These are phyloP conservation scores for Aspergillus hiratsukae DNA, from an alignment of 2,329 filamentous ascomycete species.

Conservation along the genomic window DNA sequence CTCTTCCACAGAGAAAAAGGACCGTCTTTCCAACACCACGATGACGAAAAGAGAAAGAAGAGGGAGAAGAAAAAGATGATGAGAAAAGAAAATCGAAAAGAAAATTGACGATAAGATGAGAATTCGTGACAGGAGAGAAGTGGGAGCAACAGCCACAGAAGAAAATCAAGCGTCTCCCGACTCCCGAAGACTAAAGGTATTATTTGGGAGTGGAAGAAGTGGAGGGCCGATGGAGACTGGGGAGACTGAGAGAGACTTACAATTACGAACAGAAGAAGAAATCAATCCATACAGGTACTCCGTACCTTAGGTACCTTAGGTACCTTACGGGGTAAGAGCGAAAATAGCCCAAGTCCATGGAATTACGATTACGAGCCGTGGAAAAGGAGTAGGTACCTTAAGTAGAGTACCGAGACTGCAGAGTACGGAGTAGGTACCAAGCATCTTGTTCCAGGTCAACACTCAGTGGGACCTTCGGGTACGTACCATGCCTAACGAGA, in stretches of 20 bases:
- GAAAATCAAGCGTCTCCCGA: slow-evolving; percentile 1
- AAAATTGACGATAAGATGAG: not conserved
- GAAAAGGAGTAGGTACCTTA: too few relatives aligned
- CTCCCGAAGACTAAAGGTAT: slow-evolving; percentile 11
- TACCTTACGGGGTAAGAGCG: too few relatives aligned
- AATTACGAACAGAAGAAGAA: slow-evolving; percentile 4
- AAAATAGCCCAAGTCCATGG: slow-evolving; percentile 8
- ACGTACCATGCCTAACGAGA: not conserved
- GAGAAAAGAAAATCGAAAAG: not conserved
- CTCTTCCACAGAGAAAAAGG: slow-evolving; percentile 1
- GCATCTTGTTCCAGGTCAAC: not conserved
- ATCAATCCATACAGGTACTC: slow-evolving; percentile 4
- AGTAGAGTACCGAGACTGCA: too few relatives aligned
- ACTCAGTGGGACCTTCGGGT: not conserved
- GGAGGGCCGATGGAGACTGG: slow-evolving; percentile 18
- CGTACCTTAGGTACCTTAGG: slow-evolving; percentile 6
- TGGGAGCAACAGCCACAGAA: not conserved
- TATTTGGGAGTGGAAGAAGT: slow-evolving; percentile 17
- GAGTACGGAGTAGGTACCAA: not conserved
- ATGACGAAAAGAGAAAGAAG: not conserved
- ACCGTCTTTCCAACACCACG: not conserved
- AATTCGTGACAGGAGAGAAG: not conserved
- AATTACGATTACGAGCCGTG: slow-evolving; percentile 12
- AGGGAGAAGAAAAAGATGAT: not conserved
- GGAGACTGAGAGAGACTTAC: slow-evolving; percentile 1